phyloP scores from a whole-genome alignment of 352 stramenopile genomes.

The Phytophthora ramorum region DNA sequence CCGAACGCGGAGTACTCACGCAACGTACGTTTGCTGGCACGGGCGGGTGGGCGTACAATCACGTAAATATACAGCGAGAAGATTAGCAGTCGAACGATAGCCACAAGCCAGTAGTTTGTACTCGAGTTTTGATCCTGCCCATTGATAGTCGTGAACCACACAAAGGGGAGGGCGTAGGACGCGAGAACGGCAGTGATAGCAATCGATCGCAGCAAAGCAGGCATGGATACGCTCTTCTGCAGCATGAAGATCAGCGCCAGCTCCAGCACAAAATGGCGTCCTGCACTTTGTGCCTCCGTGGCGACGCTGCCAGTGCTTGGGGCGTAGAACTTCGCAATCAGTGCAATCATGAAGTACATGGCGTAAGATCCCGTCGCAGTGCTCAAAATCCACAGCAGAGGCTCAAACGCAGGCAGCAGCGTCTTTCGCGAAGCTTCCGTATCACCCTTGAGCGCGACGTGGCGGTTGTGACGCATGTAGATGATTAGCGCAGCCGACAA shows the following conservation, averaged over 20 bases:
- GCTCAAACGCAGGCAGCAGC: constrained; percentile 57
- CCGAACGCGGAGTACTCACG: constrained; percentile 55
- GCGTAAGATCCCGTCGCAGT: constrained; percentile 34
- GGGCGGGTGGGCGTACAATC: constrained; percentile 38
- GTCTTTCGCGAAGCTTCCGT: constrained; percentile 52
- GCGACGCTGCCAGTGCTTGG: constrained; percentile 18
- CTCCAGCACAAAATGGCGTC: constrained; percentile 53
- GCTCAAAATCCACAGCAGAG: constrained; percentile 52
- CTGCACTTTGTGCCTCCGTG: constrained; percentile 45
- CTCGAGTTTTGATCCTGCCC: constrained; percentile 11
- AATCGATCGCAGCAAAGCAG: constrained; percentile 44
- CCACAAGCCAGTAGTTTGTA: constrained; percentile 36
- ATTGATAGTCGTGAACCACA: constrained; percentile 38
- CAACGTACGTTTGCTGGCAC: constrained; percentile 51
- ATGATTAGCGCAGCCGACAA: constrained; percentile 42
- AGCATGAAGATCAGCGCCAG: constrained; percentile 62
- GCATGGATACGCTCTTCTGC: constrained; percentile 59
- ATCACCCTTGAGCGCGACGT: constrained; percentile 45
- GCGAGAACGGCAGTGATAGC: constrained; percentile 40
- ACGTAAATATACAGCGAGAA: constrained; percentile 54
- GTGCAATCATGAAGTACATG: constrained; percentile 39
- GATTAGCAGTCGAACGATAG: constrained; percentile 34
- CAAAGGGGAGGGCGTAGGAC: constrained; percentile 50
- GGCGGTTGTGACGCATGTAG: constrained; percentile 57
- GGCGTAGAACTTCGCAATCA: constrained; percentile 35